Percentiles rank a stretch among this genome's conserved stretches.
phyloP scores from a whole-genome alignment of 164 flowering plant species.

The grape (Vitis vinifera) region DNA sequence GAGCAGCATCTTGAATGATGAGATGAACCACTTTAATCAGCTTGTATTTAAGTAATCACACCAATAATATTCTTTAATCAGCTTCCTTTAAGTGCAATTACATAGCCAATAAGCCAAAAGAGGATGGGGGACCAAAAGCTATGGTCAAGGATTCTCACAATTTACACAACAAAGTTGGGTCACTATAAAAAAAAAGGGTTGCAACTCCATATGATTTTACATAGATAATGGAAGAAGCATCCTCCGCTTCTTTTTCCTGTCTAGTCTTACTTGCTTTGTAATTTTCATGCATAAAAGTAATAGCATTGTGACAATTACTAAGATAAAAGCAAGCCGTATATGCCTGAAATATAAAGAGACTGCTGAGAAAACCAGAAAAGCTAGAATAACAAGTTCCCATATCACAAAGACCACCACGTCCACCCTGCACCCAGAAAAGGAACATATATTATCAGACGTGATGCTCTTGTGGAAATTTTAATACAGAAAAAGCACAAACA shows the following conservation, averaged over 20 bases:
- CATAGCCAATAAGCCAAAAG: constrained; percentile 12
- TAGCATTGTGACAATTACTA: constrained; percentile 59
- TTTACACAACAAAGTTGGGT: constrained; percentile 20
- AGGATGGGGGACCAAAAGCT: constrained; percentile 9
- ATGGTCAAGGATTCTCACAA: constrained; percentile 22
- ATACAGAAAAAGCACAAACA: neutral
- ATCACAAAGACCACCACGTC: constrained; percentile 84
- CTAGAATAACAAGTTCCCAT: constrained; percentile 88
- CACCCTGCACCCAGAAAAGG: constrained; percentile 64
- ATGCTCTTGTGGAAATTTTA: neutral
- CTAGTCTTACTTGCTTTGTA: constrained; percentile 75
- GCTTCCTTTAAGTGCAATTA: constrained; percentile 16
- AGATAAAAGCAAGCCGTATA: constrained; percentile 61
- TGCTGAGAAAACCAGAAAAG: constrained; percentile 84
- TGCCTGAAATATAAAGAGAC: constrained; percentile 80
- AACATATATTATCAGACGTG: neutral
- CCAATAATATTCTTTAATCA: constrained; percentile 15
- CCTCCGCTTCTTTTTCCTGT: constrained; percentile 85
- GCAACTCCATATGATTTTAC: constrained; percentile 34
- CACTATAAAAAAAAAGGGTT: neutral
- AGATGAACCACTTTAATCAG: neutral
- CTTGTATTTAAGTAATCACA: constrained; percentile 2
- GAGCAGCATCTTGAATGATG: too few relatives aligned
- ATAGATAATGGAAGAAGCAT: constrained; percentile 98
- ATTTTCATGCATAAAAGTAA: constrained; percentile 83